A percentile compares a stretch with the other conserved stretches of the same genome.
Conservation (phyloP, 140 eudicot species). For the Flaveria floridana region DNA sequence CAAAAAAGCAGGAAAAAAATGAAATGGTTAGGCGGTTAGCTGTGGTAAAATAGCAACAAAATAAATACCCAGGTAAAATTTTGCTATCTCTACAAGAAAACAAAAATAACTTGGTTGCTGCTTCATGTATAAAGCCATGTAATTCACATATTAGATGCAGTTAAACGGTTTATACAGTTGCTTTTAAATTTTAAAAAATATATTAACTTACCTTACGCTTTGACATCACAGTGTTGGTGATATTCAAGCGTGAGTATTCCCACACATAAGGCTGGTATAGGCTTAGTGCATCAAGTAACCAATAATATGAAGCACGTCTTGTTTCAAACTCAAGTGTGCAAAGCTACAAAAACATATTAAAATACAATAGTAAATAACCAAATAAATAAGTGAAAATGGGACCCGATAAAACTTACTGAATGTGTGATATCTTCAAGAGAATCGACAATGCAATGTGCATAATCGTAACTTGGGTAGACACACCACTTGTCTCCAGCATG, state of each 20-base stretch:
- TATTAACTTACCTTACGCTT: conserved; percentile 20
- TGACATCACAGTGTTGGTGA: conserved; percentile 22
- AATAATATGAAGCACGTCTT: conserved; percentile 24
- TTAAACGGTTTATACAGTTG: background rate
- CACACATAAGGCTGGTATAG: conserved; percentile 24
- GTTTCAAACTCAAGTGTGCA: conserved; percentile 38
- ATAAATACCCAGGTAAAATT: background rate
- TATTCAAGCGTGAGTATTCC: conserved; percentile 24
- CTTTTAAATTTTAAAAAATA: background rate
- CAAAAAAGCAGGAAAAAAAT: too few species aligned
- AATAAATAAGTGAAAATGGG: background rate
- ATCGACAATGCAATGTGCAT: conserved; percentile 93
- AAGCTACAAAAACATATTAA: conserved; percentile 55
- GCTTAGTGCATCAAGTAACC: conserved; percentile 23
- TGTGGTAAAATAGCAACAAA: background rate
- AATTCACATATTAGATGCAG: background rate
- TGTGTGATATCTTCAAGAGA: conserved; percentile 92
- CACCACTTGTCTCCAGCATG: conserved; percentile 99
- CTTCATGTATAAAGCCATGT: background rate
- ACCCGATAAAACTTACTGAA: conserved; percentile 58
- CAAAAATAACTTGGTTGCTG: background rate
- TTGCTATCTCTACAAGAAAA: background rate
- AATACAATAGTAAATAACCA: conserved; percentile 10
- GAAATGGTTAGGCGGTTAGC: background rate
- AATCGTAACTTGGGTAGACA: conserved; percentile 94